A percentile compares a stretch with the other conserved stretches of the same genome.
Conservation (phyloP, 106 monocot species). For the Chionographis japonica region DNA sequence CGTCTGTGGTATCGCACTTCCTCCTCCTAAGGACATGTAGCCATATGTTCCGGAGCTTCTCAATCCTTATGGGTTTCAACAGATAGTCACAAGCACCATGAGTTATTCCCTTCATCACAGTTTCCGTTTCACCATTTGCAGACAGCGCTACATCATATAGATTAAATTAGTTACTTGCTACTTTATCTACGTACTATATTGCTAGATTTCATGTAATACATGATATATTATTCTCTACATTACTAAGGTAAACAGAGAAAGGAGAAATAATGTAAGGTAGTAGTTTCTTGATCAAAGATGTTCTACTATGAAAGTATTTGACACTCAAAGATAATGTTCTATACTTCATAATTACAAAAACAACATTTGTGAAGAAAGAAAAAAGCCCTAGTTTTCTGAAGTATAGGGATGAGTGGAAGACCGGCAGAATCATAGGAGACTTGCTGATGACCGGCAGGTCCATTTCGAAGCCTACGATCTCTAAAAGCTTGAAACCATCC, state of each 20-base stretch:
- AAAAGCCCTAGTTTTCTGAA: background rate
- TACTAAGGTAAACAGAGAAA: too few species aligned
- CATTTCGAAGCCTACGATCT: slow-evolving; percentile 54
- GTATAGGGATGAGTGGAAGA: background rate
- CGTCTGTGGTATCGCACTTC: slow-evolving; percentile 10
- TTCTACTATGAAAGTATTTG: too few species aligned
- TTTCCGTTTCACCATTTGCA: slow-evolving; percentile 36
- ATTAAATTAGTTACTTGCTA: background rate
- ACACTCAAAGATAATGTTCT: too few species aligned
- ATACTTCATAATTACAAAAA: too few species aligned
- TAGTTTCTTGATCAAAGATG: too few species aligned
- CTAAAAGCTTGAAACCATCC: slow-evolving; percentile 52
- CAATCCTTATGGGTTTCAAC: slow-evolving; percentile 36
- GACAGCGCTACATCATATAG: slow-evolving; percentile 25
- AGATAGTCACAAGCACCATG: slow-evolving; percentile 50
- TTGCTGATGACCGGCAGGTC: slow-evolving; percentile 56
- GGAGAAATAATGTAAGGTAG: too few species aligned
- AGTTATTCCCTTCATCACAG: slow-evolving; percentile 47
- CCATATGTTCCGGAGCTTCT: slow-evolving; percentile 41
- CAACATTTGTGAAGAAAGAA: background rate
- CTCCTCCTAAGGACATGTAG: slow-evolving; percentile 41
- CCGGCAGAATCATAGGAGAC: background rate
- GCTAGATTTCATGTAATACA: too few species aligned
- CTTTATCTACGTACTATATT: background rate
- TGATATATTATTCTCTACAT: too few species aligned